phyloP scores from a whole-genome alignment of 2,329 filamentous ascomycete genomes.

The Fusarium ambrosium region DNA sequence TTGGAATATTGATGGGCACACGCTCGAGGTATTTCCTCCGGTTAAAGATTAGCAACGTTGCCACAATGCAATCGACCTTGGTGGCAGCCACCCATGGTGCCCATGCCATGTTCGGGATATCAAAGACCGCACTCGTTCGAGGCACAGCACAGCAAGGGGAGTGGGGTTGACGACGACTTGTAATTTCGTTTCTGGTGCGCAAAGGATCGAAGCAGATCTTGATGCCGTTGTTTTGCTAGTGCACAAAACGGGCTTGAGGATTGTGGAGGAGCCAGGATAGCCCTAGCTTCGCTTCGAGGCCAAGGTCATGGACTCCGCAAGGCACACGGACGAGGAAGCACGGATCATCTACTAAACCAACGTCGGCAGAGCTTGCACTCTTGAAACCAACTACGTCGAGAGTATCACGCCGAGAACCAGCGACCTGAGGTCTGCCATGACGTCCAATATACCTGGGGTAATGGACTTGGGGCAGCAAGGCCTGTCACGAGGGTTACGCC shows the following conservation, averaged over 20 bases:
- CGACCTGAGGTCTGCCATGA: background rate
- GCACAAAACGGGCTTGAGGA: conserved; percentile 35
- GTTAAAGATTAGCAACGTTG: conserved; percentile 27
- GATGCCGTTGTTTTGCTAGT: conserved; percentile 41
- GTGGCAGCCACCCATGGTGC: conserved; percentile 7
- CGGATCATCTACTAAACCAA: conserved; percentile 48
- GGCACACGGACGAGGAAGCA: conserved; percentile 42
- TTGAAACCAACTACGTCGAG: conserved; percentile 20
- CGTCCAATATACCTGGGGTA: background rate
- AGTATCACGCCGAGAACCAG: conserved; percentile 4
- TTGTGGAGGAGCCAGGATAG: conserved; percentile 49
- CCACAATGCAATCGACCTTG: conserved; percentile 27
- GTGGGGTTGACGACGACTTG: conserved; percentile 24
- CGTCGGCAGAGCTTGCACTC: conserved; percentile 33
- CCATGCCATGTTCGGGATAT: conserved; percentile 22
- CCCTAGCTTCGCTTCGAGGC: conserved; percentile 43
- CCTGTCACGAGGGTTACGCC: background rate
- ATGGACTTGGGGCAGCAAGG: background rate
- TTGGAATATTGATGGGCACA: conserved; percentile 35
- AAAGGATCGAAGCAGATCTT: conserved; percentile 42
- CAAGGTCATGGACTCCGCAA: conserved; percentile 45
- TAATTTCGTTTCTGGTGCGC: conserved; percentile 28
- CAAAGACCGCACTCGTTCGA: background rate
- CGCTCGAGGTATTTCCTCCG: conserved; percentile 34
- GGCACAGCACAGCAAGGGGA: conserved; percentile 6